Evolutionary conservation across 352 stramenopile species (phyloP), one percentile per base, ranked within the genome.

Genomic region (Blastocystis sp.): DNA sequence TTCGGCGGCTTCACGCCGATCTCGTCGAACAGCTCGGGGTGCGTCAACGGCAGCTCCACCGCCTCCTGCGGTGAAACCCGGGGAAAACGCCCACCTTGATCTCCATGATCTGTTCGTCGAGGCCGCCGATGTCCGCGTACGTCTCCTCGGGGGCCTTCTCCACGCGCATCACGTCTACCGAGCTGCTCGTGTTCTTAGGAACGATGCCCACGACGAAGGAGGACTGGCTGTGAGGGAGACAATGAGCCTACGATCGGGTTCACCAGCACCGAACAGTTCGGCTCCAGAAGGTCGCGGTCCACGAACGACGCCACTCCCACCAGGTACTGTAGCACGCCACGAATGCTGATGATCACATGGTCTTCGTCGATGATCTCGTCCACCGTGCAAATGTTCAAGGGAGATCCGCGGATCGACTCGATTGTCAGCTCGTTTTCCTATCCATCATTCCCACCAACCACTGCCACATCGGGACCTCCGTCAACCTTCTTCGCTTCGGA

Each of bases 291-390:
- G 90, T 99, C 96, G 88, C 98, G 95, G 91, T 99, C 98, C 61
- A 99, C 97, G 88, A 97, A 98, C 29, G 93, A 98, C 89, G 99
- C 93, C 88, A 99, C 97, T 87, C 96, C 97, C 49, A 99, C 97
- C 86, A 99, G 99, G 89, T 99, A 99, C 89, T 99, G 96, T 0
- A 96, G 96, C 0, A 97, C 96, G 42, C 98, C 94, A 40, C 90
- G 96, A 14, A 93, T 97, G 42, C 93, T 97, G 38, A 99, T 96
- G 88, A 99, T 99, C 34, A 96, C 96, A 90, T 99, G 96, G 90
- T 98, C 99, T 89, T 99, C 97, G 90, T 99, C 97, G 87, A 99
- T 99, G 89, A 99, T 97, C 90, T 99, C 97, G 88, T 99, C 97
- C 8, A 99, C 90, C 46, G 93, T 98, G 65, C 97, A 96, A 38